A percentile compares a stretch with the other conserved stretches of the same genome.
Conservation (phyloP, 768 basidiomycete species). For the button mushroom (Agaricus bisporus) region DNA sequence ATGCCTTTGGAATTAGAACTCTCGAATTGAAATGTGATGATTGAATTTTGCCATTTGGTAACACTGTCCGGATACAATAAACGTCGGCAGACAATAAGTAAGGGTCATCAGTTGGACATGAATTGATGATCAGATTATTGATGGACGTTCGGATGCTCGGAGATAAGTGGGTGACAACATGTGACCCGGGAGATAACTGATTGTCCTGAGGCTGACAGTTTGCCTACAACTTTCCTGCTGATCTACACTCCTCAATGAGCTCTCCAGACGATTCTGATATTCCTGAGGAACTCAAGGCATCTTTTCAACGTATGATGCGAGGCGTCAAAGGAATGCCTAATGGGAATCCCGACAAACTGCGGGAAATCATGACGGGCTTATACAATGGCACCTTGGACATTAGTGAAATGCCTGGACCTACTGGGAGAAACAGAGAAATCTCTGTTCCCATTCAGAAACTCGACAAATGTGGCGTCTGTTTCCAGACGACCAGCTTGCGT, state of each 20-base stretch:
- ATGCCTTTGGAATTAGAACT: too few species aligned
- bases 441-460: slow-evolving; percentile 9
- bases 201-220: too few species aligned
- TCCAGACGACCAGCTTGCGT: not conserved
- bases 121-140: too few species aligned
- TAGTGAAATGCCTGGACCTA: not conserved
- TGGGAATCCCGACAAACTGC: not conserved
- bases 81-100: too few species aligned
- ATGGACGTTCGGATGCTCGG: too few species aligned
- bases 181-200: too few species aligned
- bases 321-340: not conserved
- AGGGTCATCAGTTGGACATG: too few species aligned
- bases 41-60: too few species aligned
- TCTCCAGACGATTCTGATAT: not conserved
- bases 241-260: not conserved
- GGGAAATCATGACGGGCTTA: not conserved
- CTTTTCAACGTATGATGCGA: not conserved
- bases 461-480: slow-evolving; percentile 11
- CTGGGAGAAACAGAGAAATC: not conserved
- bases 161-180: too few species aligned
- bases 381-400: not conserved
- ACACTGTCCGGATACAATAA: too few species aligned
- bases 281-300: not conserved
- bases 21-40: too few species aligned
- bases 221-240: too few species aligned